These are phyloP conservation scores for Parmelia sp. DNA, from an alignment of 495 filamentous ascomycete species.

Conservation along the genomic window DNA sequence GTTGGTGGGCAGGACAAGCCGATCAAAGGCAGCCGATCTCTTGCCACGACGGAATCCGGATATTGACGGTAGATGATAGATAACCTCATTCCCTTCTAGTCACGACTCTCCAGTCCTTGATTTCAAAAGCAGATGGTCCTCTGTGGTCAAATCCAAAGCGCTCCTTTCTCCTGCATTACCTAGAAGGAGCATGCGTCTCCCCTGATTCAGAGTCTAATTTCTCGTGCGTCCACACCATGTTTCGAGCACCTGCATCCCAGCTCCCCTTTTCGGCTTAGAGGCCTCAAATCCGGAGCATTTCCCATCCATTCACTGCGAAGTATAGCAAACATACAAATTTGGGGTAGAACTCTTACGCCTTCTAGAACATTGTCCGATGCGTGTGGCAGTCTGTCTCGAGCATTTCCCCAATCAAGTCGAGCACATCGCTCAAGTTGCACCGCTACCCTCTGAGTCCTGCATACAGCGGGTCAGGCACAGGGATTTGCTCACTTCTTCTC, in stretches of 20 bases:
- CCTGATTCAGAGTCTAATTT: neutral
- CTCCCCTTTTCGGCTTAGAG: neutral
- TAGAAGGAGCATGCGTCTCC: neutral
- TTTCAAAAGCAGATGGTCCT: neutral
- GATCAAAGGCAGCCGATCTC: neutral
- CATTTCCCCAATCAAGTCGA: neutral
- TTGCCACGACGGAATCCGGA: neutral
- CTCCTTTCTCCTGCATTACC: neutral
- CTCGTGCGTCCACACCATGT: neutral
- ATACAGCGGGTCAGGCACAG: constrained; percentile 3
- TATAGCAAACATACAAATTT: neutral
- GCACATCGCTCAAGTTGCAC: neutral
- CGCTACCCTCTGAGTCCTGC: neutral
- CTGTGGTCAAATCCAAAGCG: neutral
- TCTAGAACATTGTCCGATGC: neutral
- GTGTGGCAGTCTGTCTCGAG: neutral
- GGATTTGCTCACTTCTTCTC: neutral
- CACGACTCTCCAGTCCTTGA: neutral
- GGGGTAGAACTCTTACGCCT: neutral
- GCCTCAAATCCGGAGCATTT: neutral
- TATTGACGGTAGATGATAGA: neutral
- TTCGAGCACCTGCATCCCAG: neutral
- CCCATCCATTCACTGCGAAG: neutral
- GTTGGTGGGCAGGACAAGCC: neutral
- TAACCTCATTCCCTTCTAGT: neutral